Conservation (phyloP, 2,329 filamentous ascomycete genomes). For the Dothideomycetes sp. region DNA sequence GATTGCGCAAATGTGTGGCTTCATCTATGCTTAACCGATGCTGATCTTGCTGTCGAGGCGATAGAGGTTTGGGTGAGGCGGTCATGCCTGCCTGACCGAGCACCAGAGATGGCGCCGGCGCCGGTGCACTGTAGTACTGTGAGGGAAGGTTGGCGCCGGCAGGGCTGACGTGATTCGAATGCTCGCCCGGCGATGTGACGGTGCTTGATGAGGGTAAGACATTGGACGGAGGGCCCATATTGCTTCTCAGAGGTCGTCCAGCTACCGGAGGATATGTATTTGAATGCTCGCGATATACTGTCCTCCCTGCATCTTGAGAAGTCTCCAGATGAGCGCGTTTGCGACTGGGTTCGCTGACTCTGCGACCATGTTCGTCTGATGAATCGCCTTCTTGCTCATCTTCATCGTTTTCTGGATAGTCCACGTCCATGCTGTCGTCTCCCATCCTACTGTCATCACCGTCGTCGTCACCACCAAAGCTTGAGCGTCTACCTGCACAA, state of each 20-base stretch:
- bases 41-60: slow-evolving; percentile 44
- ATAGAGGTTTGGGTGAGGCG: slow-evolving; percentile 78
- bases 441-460: slow-evolving; percentile 30
- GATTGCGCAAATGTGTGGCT: slow-evolving; percentile 39
- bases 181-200: slow-evolving; percentile 25
- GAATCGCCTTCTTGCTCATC: slow-evolving; percentile 51
- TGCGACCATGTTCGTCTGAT: slow-evolving; percentile 35
- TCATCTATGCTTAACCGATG: slow-evolving; percentile 42
- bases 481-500: slow-evolving; percentile 82
- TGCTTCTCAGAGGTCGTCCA: slow-evolving; percentile 15
- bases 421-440: slow-evolving; percentile 52
- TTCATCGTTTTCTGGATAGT: slow-evolving; percentile 46
- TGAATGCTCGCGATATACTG: slow-evolving; percentile 53
- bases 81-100: slow-evolving; percentile 62
- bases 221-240: slow-evolving; percentile 25
- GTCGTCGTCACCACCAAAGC: slow-evolving; percentile 73
- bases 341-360: slow-evolving; percentile 63
- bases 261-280: slow-evolving; percentile 70
- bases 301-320: slow-evolving; percentile 40
- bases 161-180: slow-evolving; percentile 21
- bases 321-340: slow-evolving; percentile 58
- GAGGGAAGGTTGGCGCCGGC: slow-evolving; percentile 14
- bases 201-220: slow-evolving; percentile 19
- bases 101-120: slow-evolving; percentile 39
- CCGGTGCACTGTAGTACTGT: slow-evolving; percentile 16